A percentile compares a stretch with the other conserved stretches of the same genome.
Evolutionary conservation across 768 basidiomycete genomes (phyloP).

Genomic region (Rhodotorula sphaerocarpa): DNA sequence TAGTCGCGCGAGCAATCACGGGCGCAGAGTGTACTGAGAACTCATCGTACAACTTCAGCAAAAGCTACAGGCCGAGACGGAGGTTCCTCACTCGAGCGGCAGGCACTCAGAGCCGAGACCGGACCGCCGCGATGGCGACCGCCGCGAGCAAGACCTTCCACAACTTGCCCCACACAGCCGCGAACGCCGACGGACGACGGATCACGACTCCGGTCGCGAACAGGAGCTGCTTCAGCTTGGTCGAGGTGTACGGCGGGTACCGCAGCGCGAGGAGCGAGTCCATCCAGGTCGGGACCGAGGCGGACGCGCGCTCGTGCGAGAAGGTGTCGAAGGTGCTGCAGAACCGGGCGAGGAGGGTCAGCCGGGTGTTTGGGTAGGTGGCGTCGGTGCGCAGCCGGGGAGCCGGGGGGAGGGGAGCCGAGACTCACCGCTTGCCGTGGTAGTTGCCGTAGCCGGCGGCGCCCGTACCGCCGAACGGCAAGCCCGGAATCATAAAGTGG

Average conservation of each 20-base stretch:
- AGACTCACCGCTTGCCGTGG: constrained; percentile 59
- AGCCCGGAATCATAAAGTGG: constrained; percentile 48
- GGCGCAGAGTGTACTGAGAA: too few species aligned
- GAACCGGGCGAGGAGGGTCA: neutral
- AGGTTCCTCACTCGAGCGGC: too few species aligned
- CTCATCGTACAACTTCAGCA: too few species aligned
- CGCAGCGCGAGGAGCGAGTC: constrained; percentile 23
- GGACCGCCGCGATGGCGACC: too few species aligned
- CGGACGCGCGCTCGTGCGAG: constrained; percentile 28
- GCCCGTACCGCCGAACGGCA: constrained; percentile 70
- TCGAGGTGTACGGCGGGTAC: constrained; percentile 32
- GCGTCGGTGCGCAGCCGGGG: too few species aligned
- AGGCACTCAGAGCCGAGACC: too few species aligned
- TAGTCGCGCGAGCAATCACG: too few species aligned
- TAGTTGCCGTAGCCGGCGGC: constrained; percentile 51
- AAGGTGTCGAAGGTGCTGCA: constrained; percentile 31
- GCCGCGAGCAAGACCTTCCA: too few species aligned
- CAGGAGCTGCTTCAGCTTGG: constrained; percentile 21
- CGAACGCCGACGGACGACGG: neutral
- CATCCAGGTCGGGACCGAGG: constrained; percentile 32
- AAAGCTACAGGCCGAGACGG: too few species aligned
- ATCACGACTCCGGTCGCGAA: constrained; percentile 12
- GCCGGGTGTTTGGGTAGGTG: too few species aligned
- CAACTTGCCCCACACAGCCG: too few species aligned
- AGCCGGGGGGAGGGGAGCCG: too few species aligned